Base-by-base conservation (phyloP, 2,329 filamentous ascomycete species). In the Pseudopithomyces maydicus region DNA sequence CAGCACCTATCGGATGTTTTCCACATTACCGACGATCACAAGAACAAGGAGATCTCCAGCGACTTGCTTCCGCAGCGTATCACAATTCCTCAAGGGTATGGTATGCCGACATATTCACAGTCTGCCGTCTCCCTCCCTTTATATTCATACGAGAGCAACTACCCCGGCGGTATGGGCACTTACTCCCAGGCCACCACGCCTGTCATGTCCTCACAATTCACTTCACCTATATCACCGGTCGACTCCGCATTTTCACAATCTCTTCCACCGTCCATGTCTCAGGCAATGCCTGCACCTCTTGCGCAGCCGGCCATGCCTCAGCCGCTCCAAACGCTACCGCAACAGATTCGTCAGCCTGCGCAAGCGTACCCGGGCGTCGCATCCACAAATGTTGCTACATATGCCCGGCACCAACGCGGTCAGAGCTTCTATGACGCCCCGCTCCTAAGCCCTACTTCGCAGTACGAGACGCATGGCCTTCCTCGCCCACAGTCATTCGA, bases 21-120 rank as follows among this genome's bases (percentile, higher is more conserved):
- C 63, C 94, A 97, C 85, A 97, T 98, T 62, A 98, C 95, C 1
- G 94, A 99, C 73, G 94, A 99, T 70, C 94, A 98, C 80, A 98
- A 98, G 79, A 97, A 74, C 64, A 72, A 71, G 59, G 70, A 74
- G 50, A 57, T 57, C 22, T 58, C 69, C 5, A 52, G 64, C 10
- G 69, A 71, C 14, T 45, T 57, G 4, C 48, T 70, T 14, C 63
- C 65, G 23, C 62, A 62, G 7, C 54, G 64, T 8, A 51, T 73
- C 35, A 63, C 51, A 52, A 62, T 72, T n/a, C 51, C 59, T 11
- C 55, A 49, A 32, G 32, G 48, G 17, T 59, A 53, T 50, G 19
- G 45, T 3, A 45, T 50, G 29, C 44, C 48, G 36, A 59, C 57
- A 33, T 6, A 33, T 15, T 42, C 44, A 14, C 47, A 52, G 29